A percentile compares a stretch with the other conserved stretches of the same genome.
These are phyloP conservation scores for Nematodospora valgi DNA, from an alignment of 805 yeast genomes.

Conservation along the genomic window DNA sequence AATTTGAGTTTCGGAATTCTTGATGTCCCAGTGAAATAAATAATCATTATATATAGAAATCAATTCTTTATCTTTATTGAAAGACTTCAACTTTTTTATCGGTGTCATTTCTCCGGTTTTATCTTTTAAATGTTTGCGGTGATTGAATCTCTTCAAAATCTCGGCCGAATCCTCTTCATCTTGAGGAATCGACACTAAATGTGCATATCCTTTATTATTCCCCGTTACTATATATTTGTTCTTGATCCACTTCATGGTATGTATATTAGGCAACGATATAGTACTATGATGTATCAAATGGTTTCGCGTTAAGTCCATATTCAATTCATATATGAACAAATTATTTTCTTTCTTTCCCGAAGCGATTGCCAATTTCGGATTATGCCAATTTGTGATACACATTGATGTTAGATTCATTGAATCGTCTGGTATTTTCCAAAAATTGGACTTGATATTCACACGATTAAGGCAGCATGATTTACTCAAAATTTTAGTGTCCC, in stretches of 20 bases:
- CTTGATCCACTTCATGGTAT: constrained; percentile 51
- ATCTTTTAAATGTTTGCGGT: constrained; percentile 55
- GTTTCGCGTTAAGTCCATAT: constrained; percentile 31
- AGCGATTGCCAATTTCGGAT: constrained; percentile 49
- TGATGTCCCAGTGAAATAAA: constrained; percentile 73
- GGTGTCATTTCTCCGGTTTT: constrained; percentile 22
- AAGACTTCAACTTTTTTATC: constrained; percentile 24
- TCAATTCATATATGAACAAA: constrained; percentile 49
- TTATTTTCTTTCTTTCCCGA: constrained; percentile 45
- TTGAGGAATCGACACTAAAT: constrained; percentile 67
- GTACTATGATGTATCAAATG: constrained; percentile 55
- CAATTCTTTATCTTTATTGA: constrained; percentile 42
- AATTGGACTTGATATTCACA: constrained; percentile 40
- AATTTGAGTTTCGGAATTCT: constrained; percentile 43
- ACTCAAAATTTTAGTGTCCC: constrained; percentile 33
- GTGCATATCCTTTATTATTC: constrained; percentile 70
- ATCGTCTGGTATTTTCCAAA: constrained; percentile 44
- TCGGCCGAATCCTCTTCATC: constrained; percentile 50
- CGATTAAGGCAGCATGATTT: constrained; percentile 41
- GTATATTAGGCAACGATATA: constrained; percentile 54
- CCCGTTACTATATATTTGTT: constrained; percentile 58
- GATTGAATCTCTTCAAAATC: constrained; percentile 76
- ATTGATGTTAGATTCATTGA: constrained; percentile 45
- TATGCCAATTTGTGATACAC: constrained; percentile 15
- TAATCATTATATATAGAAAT: constrained; percentile 65